Evolutionary conservation across 768 basidiomycete genomes (phyloP).

Genomic region (Melanogaster broomeanus): DNA sequence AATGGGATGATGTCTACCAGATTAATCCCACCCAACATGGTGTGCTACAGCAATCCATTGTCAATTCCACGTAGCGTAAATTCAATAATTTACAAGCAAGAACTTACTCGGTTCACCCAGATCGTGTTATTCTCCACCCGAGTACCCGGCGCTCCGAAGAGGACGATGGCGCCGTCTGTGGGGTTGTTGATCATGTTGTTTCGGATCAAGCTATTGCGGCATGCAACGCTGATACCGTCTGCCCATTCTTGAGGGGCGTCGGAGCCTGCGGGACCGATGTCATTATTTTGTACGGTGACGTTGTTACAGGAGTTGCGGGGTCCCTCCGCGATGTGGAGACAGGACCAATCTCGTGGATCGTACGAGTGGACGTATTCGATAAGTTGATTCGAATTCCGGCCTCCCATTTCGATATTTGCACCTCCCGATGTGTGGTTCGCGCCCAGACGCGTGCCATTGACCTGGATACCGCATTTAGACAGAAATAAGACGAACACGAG

Average conservation of each 20-base stretch:
- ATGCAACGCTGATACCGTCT: slow-evolving; percentile 78
- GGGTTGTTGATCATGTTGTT: slow-evolving; percentile 72
- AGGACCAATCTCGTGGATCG: slow-evolving; percentile 82
- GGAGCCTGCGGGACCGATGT: slow-evolving; percentile 77
- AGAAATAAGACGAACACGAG: neutral
- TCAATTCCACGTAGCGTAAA: neutral
- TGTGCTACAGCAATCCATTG: slow-evolving; percentile 44
- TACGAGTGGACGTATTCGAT: slow-evolving; percentile 76
- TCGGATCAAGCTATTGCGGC: slow-evolving; percentile 57
- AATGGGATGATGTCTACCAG: slow-evolving; percentile 74
- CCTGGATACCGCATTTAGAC: slow-evolving; percentile 39
- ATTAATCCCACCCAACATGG: slow-evolving; percentile 75
- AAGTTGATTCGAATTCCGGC: slow-evolving; percentile 66
- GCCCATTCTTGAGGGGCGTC: slow-evolving; percentile 75
- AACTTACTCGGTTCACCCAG: slow-evolving; percentile 63
- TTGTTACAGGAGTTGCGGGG: slow-evolving; percentile 63
- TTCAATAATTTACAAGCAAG: neutral
- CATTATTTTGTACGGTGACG: slow-evolving; percentile 73
- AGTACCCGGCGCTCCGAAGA: slow-evolving; percentile 76
- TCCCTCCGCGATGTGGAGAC: slow-evolving; percentile 77
- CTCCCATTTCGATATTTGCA: slow-evolving; percentile 87
- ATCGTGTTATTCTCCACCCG: slow-evolving; percentile 77
- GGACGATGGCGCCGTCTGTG: slow-evolving; percentile 79
- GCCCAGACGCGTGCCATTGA: slow-evolving; percentile 69
- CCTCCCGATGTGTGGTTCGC: slow-evolving; percentile 58